phyloP scores from a whole-genome alignment of 345 rosid species.

The Acer yangbiense region DNA sequence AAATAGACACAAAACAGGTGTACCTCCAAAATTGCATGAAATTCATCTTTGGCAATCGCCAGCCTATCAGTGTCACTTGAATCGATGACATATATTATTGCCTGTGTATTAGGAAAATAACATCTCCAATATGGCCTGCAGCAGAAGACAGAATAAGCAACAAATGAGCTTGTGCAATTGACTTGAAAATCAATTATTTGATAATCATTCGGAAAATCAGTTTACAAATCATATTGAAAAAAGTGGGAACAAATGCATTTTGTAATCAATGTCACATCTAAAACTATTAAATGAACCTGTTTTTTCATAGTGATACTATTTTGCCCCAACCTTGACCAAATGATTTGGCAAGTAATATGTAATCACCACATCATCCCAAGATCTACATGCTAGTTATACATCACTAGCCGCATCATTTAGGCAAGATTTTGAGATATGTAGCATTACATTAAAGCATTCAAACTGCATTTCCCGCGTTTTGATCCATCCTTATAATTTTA shows the following conservation, averaged over 20 bases:
- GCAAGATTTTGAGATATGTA: no score
- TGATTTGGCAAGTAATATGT: no score
- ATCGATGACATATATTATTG: slow-evolving; percentile 75
- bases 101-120: slow-evolving; percentile 84
- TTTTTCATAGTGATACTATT: not conserved
- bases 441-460: not conserved
- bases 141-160: slow-evolving; percentile 15
- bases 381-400: no score
- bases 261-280: not conserved
- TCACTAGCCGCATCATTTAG: no score
- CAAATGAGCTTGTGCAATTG: slow-evolving; percentile 6
- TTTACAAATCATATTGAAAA: not conserved
- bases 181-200: slow-evolving; percentile 11
- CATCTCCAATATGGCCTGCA: slow-evolving; percentile 87
- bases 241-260: slow-evolving; percentile 1
- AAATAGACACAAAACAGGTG: slow-evolving; percentile 10
- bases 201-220: slow-evolving; percentile 10
- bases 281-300: not conserved
- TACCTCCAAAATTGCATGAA: slow-evolving; percentile 85
- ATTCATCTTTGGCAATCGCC: slow-evolving; percentile 72
- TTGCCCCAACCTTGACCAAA: no score
- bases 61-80: slow-evolving; percentile 80
- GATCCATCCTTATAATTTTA: not conserved
- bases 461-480: not conserved
- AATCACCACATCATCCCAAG: no score